phyloP scores from a whole-genome alignment of 805 yeast genomes.

The Schwanniomyces yamadae region DNA sequence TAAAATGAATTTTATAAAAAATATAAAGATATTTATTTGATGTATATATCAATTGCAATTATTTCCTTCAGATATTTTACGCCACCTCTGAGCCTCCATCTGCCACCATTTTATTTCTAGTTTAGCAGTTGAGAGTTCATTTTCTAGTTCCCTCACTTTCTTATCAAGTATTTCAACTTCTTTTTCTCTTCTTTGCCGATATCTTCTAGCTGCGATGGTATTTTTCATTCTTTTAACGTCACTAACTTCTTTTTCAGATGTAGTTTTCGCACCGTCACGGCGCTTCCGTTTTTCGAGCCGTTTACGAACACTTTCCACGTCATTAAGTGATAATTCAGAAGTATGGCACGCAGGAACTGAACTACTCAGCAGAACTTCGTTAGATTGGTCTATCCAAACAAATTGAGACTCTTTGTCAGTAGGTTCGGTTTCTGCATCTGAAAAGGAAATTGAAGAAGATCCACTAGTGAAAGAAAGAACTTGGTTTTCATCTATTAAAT shows the following conservation, averaged over 20 bases:
- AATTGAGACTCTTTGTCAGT: neutral
- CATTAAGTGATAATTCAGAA: constrained; percentile 1
- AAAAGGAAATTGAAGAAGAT: neutral
- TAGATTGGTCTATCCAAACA: constrained; percentile 8
- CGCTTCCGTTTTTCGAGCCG: constrained; percentile 7
- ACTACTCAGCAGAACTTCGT: neutral
- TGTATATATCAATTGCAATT: neutral
- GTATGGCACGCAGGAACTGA: neutral
- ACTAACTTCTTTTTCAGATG: neutral
- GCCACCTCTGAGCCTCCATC: constrained; percentile 11
- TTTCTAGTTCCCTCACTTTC: constrained; percentile 8
- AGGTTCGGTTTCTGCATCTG: neutral
- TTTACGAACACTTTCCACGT: constrained; percentile 3
- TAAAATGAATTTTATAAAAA: too few species aligned
- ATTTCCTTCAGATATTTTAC: constrained; percentile 2
- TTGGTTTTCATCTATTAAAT: neutral
- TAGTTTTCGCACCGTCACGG: neutral
- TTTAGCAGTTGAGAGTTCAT: constrained; percentile 6
- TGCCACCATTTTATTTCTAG: constrained; percentile 10
- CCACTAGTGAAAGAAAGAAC: neutral
- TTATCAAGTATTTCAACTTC: constrained; percentile 9
- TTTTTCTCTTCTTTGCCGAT: constrained; percentile 7
- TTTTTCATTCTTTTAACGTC: constrained; percentile 7
- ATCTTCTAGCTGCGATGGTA: constrained; percentile 10
- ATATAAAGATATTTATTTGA: too few species aligned